phyloP scores from a whole-genome alignment of 495 filamentous ascomycete genomes.

The Penicillium herquei region DNA sequence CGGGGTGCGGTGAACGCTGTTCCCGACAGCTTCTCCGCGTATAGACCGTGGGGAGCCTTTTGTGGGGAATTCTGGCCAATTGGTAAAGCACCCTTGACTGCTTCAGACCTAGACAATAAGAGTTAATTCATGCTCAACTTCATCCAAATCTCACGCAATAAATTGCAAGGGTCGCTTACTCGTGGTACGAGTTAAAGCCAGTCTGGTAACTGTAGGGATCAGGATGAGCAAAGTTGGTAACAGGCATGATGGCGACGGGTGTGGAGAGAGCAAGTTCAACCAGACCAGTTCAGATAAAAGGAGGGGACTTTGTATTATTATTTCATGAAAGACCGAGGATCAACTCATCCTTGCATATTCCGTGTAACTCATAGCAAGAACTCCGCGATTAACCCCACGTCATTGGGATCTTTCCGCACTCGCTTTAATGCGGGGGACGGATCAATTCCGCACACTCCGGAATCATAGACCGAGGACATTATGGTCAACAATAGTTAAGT shows the following conservation, averaged over 20 bases:
- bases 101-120: constrained; percentile 37
- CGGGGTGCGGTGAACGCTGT: constrained; percentile 91
- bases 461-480: constrained; percentile 5
- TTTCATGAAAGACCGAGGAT: neutral
- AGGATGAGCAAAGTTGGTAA: constrained; percentile 51
- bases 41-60: constrained; percentile 79
- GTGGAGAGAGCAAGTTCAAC: constrained; percentile 3
- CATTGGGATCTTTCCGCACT: neutral
- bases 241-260: constrained; percentile 44
- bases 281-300: neutral
- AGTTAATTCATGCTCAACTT: neutral
- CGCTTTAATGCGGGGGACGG: too few relatives aligned
- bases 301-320: constrained; percentile 3
- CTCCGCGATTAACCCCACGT: constrained; percentile 21
- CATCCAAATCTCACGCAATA: neutral
- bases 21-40: constrained; percentile 90
- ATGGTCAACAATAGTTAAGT: constrained; percentile 8
- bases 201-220: constrained; percentile 60
- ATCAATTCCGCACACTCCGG: constrained; percentile 19
- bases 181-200: constrained; percentile 60
- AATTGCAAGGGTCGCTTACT: too few relatives aligned
- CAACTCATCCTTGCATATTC: neutral
- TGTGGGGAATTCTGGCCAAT: constrained; percentile 83
- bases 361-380: neutral
- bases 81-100: constrained; percentile 58